phyloP scores from a whole-genome alignment of 2,329 filamentous ascomycete species.

The Stagonosporopsis vannaccii region DNA sequence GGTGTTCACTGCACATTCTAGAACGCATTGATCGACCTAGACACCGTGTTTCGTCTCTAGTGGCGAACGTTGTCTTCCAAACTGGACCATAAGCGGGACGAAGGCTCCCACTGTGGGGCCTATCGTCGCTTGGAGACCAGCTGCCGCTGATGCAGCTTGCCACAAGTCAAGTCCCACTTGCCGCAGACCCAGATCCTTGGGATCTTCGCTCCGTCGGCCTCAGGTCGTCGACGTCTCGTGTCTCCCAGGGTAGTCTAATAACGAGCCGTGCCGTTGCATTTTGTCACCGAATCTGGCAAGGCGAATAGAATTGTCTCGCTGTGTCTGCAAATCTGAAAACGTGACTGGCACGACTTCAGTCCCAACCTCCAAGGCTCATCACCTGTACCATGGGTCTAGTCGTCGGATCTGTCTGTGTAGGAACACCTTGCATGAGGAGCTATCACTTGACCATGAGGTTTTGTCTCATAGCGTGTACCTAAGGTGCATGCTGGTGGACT shows the following conservation, averaged over 20 bases:
- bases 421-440: background rate
- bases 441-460: background rate
- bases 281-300: background rate
- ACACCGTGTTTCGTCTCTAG: slow-evolving; percentile 7
- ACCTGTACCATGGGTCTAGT: no score
- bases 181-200: slow-evolving; percentile 17
- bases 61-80: slow-evolving; percentile 13
- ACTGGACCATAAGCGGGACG: slow-evolving; percentile 10
- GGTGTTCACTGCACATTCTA: background rate
- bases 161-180: slow-evolving; percentile 14
- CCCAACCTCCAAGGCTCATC: background rate
- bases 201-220: slow-evolving; percentile 7
- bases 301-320: background rate
- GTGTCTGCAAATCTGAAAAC: background rate
- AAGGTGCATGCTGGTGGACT: background rate
- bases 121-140: slow-evolving; percentile 15
- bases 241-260: background rate
- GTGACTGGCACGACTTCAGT: background rate
- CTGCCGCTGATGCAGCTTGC: slow-evolving; percentile 12
- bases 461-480: background rate
- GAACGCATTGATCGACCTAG: slow-evolving; percentile 10
- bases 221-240: slow-evolving; percentile 3
- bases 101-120: slow-evolving; percentile 9
- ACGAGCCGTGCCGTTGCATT: slow-evolving; percentile 14
- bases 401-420: background rate